Conservation (phyloP, 495 filamentous ascomycete species). For the Xeromyces bisporus region DNA sequence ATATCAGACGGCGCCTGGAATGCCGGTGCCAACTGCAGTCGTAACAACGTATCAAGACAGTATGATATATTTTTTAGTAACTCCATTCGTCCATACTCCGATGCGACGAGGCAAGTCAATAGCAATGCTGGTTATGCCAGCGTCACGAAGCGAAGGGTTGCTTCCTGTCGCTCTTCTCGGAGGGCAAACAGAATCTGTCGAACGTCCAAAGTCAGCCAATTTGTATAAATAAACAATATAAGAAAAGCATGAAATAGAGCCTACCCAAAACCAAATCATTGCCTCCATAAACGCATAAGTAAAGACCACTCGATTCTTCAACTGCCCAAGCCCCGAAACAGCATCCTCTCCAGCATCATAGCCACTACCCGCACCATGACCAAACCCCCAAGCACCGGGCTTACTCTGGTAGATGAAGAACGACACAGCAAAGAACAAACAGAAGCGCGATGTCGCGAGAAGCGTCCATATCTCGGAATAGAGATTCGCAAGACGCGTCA, state of each 20-base stretch:
- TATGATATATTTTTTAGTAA: no score
- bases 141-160: constrained; percentile 19
- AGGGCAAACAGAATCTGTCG: constrained; percentile 27
- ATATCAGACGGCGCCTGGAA: no score
- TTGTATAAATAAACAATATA: constrained; percentile 20
- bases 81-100: no score
- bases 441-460: constrained; percentile 50
- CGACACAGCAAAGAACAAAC: constrained; percentile 45
- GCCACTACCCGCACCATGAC: constrained; percentile 5
- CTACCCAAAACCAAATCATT: constrained; percentile 74
- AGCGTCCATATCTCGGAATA: constrained; percentile 65
- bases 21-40: no score
- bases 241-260: constrained; percentile 6
- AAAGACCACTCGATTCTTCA: constrained; percentile 70
- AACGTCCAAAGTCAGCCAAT: constrained; percentile 33
- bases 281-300: constrained; percentile 74
- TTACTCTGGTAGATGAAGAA: constrained; percentile 52
- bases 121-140: no score
- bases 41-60: no score
- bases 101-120: no score
- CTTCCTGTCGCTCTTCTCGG: constrained; percentile 28
- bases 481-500: constrained; percentile 22
- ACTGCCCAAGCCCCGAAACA: constrained; percentile 28
- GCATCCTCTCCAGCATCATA: constrained; percentile 18
- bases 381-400: constrained; percentile 18